Base-by-base conservation (phyloP, 2,329 filamentous ascomycete species). In the Colletotrichum cordylinicola region DNA sequence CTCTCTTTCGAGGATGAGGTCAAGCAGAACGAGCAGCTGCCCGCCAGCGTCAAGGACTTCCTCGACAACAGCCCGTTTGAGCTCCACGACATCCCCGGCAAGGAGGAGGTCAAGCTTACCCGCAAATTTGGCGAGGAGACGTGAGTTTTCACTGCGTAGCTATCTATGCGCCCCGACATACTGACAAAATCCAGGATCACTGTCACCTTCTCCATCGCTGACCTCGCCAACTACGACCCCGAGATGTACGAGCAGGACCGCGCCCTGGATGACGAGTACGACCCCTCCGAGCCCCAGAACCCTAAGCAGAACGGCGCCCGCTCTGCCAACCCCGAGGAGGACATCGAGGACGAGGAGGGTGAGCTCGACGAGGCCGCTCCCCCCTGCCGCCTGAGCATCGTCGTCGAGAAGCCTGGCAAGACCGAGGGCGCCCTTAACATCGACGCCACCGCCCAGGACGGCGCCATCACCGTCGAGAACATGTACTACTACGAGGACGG, bases 51-150 rank as follows among this genome's bases (percentile, higher is more conserved):
- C 85, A 93, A 95, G 87, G 95, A 97, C 84, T 98, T 98, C 86
- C 87, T 98, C 64, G 93, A 96, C 83, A 96, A 95, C 87, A 93
- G 93, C 82, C 91, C 93, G 55, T 99, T 96, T 86, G 90, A 96
- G 90, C 90, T 97, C 77, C 89, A 95, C 82, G 97, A 99, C 85
- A 92, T 90, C 37, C 90, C 93, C 33, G 97, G 97, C 77, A 91
- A 95, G 85, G 95, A 98, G 87, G 95, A 98, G 80, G 94, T 99
- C 79, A 90, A 94, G 82, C 90, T 99, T 79, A 94, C 92, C 77
- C 94, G 96, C 82, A 93, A 91, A 78, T 96, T 95, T 82, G 94
- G 94, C 81, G 93, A 98, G 78, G 97, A 99, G 89, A 95, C 93
- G 95, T 97, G 86, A 86, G 93, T 85, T 66, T 77, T 10, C 37